Conservation (phyloP, 768 basidiomycete species). For the Xerocomus brunneocitrinus region DNA sequence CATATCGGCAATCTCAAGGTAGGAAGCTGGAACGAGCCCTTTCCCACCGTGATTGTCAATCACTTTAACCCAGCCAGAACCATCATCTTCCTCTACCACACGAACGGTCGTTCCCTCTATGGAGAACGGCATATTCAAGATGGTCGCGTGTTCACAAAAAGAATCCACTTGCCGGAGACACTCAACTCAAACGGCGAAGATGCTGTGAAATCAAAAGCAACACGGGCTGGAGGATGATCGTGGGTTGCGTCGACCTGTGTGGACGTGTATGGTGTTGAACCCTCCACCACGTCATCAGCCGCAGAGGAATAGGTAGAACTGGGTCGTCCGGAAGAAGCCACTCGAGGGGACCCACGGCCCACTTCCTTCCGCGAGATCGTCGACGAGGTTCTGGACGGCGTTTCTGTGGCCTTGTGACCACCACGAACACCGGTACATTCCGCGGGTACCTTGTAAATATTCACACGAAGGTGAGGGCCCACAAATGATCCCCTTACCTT, state of each 20-base stretch:
- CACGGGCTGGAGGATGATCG: conserved; percentile 48
- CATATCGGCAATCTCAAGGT: conserved; percentile 46
- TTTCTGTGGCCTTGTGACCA: conserved; percentile 22
- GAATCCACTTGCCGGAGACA: conserved; percentile 47
- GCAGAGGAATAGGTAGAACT: conserved; percentile 4
- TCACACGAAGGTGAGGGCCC: conserved; percentile 8
- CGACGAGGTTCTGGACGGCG: conserved; percentile 30
- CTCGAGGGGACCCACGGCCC: conserved; percentile 15
- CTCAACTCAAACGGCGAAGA: conserved; percentile 75
- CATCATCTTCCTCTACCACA: conserved; percentile 77
- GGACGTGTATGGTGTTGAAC: conserved; percentile 56
- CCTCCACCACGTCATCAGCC: conserved; percentile 9
- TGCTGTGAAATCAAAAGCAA: conserved; percentile 70
- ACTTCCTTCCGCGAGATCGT: conserved; percentile 31
- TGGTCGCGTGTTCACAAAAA: conserved; percentile 3
- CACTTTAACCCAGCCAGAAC: conserved; percentile 85
- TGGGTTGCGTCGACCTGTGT: conserved; percentile 38
- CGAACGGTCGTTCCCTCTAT: conserved; percentile 61
- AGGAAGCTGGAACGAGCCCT: conserved; percentile 84
- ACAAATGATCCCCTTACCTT: conserved; percentile 46
- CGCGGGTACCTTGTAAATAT: conserved; percentile 57
- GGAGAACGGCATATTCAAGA: conserved; percentile 6
- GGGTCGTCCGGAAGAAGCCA: conserved; percentile 4
- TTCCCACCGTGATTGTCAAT: conserved; percentile 49
- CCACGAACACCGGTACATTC: conserved; percentile 46